Evolutionary conservation across 495 filamentous ascomycete genomes (phyloP).

Genomic region (Penicillium taxi): DNA sequence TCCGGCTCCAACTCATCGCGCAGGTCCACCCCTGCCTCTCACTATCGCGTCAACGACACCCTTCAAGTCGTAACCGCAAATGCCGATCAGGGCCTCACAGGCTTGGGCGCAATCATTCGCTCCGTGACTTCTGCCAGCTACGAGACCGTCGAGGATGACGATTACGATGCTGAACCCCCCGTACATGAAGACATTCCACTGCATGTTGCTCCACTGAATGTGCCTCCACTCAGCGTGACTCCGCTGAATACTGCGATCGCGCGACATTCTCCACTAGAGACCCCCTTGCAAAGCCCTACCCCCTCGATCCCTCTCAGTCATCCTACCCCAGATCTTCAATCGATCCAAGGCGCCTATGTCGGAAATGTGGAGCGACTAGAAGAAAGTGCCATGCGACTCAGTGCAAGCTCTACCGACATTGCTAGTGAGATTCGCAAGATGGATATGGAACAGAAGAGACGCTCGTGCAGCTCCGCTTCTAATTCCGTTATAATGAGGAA

Average conservation of each 20-base stretch:
- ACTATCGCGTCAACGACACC: conserved; percentile 22
- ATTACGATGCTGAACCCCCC: conserved; percentile 35
- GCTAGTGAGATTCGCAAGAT: conserved; percentile 74
- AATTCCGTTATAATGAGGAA: conserved; percentile 66
- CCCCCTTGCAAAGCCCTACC: conserved; percentile 54
- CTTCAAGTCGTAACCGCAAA: conserved; percentile 19
- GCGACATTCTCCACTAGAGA: conserved; percentile 29
- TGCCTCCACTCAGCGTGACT: too few relatives aligned
- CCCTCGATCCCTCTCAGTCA: conserved; percentile 56
- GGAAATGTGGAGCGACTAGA: conserved; percentile 78
- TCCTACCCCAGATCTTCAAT: conserved; percentile 68
- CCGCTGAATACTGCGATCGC: conserved; percentile 27
- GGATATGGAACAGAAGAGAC: conserved; percentile 65
- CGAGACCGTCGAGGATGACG: conserved; percentile 41
- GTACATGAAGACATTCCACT: conserved; percentile 23
- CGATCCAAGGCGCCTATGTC: conserved; percentile 63
- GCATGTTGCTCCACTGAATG: too few relatives aligned
- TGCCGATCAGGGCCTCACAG: conserved; percentile 15
- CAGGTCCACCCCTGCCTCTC: conserved; percentile 21
- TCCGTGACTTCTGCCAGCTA: conserved; percentile 38
- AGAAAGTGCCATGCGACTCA: conserved; percentile 72
- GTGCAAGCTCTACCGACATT: conserved; percentile 67
- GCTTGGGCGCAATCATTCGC: conserved; percentile 34
- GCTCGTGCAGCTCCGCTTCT: conserved; percentile 37
- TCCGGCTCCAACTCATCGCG: conserved; percentile 29